Evolutionary conservation across 345 rosid species (phyloP).

Genomic region (Hibiscus mutabilis): DNA sequence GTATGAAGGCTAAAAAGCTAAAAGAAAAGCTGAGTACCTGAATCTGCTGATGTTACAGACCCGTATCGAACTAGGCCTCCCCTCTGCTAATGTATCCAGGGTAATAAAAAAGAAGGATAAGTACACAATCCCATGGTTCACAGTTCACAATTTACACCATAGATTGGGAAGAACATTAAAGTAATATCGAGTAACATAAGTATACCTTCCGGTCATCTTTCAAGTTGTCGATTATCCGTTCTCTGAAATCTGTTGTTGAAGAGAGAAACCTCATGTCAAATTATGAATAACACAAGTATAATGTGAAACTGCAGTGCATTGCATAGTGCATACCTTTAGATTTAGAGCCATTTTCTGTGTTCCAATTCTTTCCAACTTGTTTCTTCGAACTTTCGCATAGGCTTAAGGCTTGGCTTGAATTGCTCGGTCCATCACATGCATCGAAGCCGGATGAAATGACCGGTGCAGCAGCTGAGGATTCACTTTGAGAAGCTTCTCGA

Average conservation of each 20-base stretch:
- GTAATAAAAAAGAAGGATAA: neutral
- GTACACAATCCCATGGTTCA: slow-evolving; percentile 12
- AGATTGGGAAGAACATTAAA: neutral
- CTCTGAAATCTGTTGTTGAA: slow-evolving; percentile 45
- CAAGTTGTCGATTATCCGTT: slow-evolving; percentile 45
- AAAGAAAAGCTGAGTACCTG: slow-evolving; percentile 30
- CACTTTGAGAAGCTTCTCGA: slow-evolving; percentile 55
- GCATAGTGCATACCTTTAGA: slow-evolving; percentile 32
- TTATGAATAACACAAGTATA: neutral
- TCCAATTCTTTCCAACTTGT: slow-evolving; percentile 29
- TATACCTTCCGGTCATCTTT: slow-evolving; percentile 56
- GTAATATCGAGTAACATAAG: neutral
- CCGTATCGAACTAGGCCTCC: slow-evolving; percentile 48
- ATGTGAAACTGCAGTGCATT: neutral
- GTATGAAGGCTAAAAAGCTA: neutral
- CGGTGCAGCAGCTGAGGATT: slow-evolving; percentile 70
- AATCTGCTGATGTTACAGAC: slow-evolving; percentile 45
- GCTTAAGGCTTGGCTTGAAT: slow-evolving; percentile 43
- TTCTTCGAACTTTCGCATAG: slow-evolving; percentile 52
- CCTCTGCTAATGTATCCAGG: slow-evolving; percentile 26
- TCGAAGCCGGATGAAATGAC: slow-evolving; percentile 54
- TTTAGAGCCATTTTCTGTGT: slow-evolving; percentile 38
- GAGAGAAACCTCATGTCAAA: neutral
- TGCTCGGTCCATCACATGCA: slow-evolving; percentile 52
- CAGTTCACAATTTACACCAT: slow-evolving; percentile 6